Evolutionary conservation across 371 early-diverging fungal genomes (phyloP).

Genomic region (Circinella minor): DNA sequence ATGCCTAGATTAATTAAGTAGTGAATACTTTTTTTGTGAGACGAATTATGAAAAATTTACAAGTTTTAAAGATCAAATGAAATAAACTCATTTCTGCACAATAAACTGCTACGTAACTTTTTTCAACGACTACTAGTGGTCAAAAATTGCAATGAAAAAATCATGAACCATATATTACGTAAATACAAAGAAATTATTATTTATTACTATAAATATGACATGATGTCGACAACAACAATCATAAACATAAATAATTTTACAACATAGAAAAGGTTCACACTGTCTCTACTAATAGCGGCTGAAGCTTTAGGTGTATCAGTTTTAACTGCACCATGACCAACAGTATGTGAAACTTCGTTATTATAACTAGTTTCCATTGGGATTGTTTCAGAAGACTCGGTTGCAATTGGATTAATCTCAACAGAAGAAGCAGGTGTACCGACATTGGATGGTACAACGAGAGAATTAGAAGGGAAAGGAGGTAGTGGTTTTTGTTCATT

Average conservation of each 20-base stretch:
- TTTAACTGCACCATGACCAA: background rate
- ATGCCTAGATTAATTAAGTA: no score
- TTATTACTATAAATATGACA: background rate
- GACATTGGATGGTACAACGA: background rate
- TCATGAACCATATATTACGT: no score
- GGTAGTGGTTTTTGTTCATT: background rate
- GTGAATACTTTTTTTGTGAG: no score
- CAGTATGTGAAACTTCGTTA: background rate
- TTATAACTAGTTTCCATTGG: background rate
- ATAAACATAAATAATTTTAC: background rate
- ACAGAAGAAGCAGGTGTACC: background rate
- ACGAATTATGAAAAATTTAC: no score
- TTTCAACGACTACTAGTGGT: no score
- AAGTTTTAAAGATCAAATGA: no score
- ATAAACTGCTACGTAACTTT: no score
- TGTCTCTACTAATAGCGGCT: background rate
- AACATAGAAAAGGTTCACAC: background rate
- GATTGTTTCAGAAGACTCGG: background rate
- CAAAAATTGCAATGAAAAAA: no score
- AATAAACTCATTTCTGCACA: no score
- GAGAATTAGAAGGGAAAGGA: background rate
- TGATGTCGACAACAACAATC: background rate
- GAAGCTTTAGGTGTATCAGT: background rate
- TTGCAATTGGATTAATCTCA: background rate
- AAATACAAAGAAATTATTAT: no score